Percentiles rank a stretch among this genome's conserved stretches.
Evolutionary conservation across 192 early-diverging fungal species (phyloP).

Genomic region (Rhizoclosmatium sp.): DNA sequence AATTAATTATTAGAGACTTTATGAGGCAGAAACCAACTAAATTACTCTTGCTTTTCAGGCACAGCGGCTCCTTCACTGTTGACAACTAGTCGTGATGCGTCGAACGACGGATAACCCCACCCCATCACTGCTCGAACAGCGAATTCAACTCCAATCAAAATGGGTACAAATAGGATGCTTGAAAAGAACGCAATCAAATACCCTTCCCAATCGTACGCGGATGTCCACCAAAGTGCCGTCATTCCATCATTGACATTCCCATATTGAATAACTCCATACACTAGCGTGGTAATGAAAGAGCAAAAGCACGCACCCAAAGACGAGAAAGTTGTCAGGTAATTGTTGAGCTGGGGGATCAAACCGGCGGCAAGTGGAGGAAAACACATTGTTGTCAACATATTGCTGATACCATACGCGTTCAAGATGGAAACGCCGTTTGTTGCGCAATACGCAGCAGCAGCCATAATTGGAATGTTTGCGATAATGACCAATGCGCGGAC

Average conservation of each 20-base stretch:
- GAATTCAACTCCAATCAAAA: constrained; percentile 40
- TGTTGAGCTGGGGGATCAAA: constrained; percentile 39
- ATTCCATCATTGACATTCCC: constrained; percentile 41
- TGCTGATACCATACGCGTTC: constrained; percentile 46
- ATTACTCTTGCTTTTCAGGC: no score
- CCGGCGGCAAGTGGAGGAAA: constrained; percentile 50
- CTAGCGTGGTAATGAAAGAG: constrained; percentile 41
- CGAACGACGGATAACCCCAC: constrained; percentile 1
- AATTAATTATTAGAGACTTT: not conserved
- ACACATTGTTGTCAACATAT: constrained; percentile 46
- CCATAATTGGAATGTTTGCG: constrained; percentile 52
- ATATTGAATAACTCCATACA: constrained; percentile 31
- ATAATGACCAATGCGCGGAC: constrained; percentile 39
- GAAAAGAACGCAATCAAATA: constrained; percentile 46
- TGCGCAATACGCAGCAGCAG: constrained; percentile 33
- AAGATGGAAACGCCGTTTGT: constrained; percentile 44
- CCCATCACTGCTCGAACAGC: constrained; percentile 30
- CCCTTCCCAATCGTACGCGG: constrained; percentile 43
- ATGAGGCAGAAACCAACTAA: not conserved
- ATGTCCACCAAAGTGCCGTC: constrained; percentile 37
- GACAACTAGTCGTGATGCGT: not conserved
- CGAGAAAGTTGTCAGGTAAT: constrained; percentile 37
- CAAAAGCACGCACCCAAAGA: constrained; percentile 48
- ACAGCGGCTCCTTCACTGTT: not conserved
- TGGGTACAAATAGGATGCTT: constrained; percentile 40